phyloP scores from a whole-genome alignment of 306 rosid genomes.

The Dalbergia cochinchinensis region DNA sequence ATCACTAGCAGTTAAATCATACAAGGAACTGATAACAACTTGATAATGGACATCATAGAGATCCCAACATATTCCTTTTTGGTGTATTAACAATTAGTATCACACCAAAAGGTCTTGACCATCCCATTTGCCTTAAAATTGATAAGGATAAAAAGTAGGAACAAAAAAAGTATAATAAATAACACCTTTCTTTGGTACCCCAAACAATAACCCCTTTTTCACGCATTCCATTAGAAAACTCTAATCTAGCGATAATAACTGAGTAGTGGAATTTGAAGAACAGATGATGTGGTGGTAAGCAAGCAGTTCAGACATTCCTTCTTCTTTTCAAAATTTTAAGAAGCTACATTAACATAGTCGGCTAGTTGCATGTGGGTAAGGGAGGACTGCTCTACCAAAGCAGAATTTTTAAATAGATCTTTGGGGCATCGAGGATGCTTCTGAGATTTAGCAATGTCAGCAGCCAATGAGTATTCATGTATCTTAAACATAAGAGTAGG shows the following conservation, averaged over 20 bases:
- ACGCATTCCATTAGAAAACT: constrained; percentile 15
- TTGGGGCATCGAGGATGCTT: constrained; percentile 88
- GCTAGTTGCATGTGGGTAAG: neutral
- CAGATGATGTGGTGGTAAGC: neutral
- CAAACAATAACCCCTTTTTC: neutral
- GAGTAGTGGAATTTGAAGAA: constrained; percentile 3
- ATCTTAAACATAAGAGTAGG: constrained; percentile 92
- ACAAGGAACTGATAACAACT: neutral
- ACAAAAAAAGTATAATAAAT: neutral
- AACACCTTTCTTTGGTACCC: too few species aligned
- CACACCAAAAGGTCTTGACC: neutral
- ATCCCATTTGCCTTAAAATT: neutral
- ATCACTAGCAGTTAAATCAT: neutral
- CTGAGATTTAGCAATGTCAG: constrained; percentile 80
- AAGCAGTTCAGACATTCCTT: neutral
- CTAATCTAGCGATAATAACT: constrained; percentile 20
- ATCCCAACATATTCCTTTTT: neutral
- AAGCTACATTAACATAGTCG: neutral
- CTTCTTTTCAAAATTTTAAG: constrained; percentile 20
- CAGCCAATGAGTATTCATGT: constrained; percentile 79
- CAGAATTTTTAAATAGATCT: constrained; percentile 89
- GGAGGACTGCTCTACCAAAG: constrained; percentile 69
- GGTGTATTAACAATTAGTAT: neutral
- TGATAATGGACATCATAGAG: neutral
- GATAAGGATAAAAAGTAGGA: neutral